Evolutionary conservation across 768 basidiomycete species (phyloP), one percentile per base, ranked within the genome.

Genomic region (Russula brevipes): DNA sequence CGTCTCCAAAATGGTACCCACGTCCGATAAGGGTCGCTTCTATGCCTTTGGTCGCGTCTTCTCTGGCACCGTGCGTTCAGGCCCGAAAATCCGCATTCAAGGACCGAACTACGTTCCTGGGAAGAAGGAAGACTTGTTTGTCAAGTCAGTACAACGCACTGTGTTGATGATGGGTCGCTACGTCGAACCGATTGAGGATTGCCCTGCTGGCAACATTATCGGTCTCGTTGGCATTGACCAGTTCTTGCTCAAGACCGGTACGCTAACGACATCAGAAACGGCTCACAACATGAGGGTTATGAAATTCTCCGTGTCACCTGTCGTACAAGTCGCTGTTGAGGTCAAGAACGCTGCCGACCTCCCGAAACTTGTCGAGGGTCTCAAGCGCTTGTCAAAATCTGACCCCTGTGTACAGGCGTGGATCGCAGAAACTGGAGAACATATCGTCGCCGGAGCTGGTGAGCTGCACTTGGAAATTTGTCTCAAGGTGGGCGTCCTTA

Each of bases 271-370:
- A 64, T 94, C 94, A 54, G 97, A 98, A 80, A 97, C 94, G 57
- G 97, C 97, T 56, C 97, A 99, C 84, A 99, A 99, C 84, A 97
- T 99, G 94, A 93, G 82, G 81, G 94, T 99, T 77, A 99, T 99
- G 97, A 93, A 90, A 80, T 98, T 98, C 85, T 98, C 95, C 76
- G 97, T 99, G 60, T 98, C 97, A 36, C 97, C 97, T 70, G 97
- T 99, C 82, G 97, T 99, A 50, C 97, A 87, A 75, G 94, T 98
- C 73, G 93, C 97, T 68, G 97, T 99, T 70, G 97, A 99, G 78
- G 97, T 98, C 78, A 98, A 98, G 88, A 99, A 98, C 77, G 94
- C 97, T 62, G 85, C 92, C 63, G 97, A 99, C 84, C 84, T 99
- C 52, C 97, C 97, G 73, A 99, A 99, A 81, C 90, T 99, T 68